Percentiles rank a stretch among this genome's conserved stretches.
phyloP scores from a whole-genome alignment of 2,329 filamentous ascomycete genomes.

The Ascocoryne sarcoides region DNA sequence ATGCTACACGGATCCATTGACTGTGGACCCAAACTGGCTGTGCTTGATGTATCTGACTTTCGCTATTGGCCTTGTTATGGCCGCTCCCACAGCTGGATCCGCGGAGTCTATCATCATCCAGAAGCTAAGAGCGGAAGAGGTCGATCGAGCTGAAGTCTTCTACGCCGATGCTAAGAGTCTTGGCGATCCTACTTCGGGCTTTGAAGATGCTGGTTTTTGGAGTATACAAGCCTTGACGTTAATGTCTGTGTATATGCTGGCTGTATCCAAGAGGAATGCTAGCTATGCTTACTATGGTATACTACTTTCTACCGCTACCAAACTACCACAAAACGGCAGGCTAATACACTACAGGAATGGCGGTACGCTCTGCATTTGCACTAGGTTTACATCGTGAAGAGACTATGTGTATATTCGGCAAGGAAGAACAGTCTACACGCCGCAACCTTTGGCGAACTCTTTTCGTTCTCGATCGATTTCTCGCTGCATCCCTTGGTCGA shows the following conservation, averaged over 20 bases:
- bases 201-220: conserved; percentile 57
- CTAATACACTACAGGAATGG: conserved; percentile 41
- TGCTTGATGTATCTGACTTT: conserved; percentile 55
- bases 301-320: conserved; percentile 3
- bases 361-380: conserved; percentile 52
- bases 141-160: conserved; percentile 52
- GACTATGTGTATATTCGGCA: conserved; percentile 43
- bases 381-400: conserved; percentile 55
- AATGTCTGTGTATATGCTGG: conserved; percentile 56
- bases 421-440: conserved; percentile 38
- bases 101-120: conserved; percentile 42
- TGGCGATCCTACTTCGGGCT: conserved; percentile 36
- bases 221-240: conserved; percentile 54
- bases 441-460: conserved; percentile 56
- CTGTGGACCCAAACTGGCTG: conserved; percentile 40
- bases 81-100: conserved; percentile 41
- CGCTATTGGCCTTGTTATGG: conserved; percentile 52
- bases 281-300: conserved; percentile 53
- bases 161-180: conserved; percentile 51
- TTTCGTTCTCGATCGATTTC: conserved; percentile 55
- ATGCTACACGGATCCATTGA: conserved; percentile 46
- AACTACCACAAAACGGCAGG: background rate
- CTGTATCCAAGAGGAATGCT: conserved; percentile 52
- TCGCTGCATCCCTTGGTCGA: conserved; percentile 53
- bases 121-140: conserved; percentile 38